Conservation (phyloP, 306 rosid genomes). For the Casuarina cunninghamiana region DNA sequence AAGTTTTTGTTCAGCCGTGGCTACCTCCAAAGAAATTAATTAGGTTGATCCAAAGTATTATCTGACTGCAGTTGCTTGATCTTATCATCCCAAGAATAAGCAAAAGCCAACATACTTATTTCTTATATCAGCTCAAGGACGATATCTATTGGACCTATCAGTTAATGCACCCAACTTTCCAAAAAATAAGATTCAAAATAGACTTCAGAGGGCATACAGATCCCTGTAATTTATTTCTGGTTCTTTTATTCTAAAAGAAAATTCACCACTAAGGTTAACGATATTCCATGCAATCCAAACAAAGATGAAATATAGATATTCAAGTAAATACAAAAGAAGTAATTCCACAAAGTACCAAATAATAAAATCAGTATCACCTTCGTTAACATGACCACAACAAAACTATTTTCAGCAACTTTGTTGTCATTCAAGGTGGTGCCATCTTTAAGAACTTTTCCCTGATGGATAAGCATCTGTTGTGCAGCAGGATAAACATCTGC, state of each 20-base stretch:
- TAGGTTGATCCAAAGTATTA: too few species aligned
- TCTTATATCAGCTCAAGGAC: too few species aligned
- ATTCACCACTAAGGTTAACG: background rate
- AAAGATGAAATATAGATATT: too few species aligned
- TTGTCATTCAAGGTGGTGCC: slow-evolving; percentile 73
- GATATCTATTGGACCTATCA: too few species aligned
- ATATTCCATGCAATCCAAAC: background rate
- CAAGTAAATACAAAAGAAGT: background rate
- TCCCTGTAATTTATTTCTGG: background rate
- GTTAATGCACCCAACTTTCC: too few species aligned
- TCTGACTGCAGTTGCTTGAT: too few species aligned
- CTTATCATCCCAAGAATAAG: too few species aligned
- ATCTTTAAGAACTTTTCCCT: slow-evolving; percentile 89
- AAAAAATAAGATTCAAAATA: too few species aligned
- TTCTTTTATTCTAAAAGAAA: background rate
- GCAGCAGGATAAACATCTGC: slow-evolving; percentile 76
- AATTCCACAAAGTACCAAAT: background rate
- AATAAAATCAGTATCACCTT: slow-evolving; percentile 49
- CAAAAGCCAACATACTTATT: too few species aligned
- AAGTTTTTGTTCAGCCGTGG: too few species aligned
- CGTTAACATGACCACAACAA: slow-evolving; percentile 82
- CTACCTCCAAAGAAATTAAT: too few species aligned
- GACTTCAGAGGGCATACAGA: background rate
- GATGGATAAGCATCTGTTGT: slow-evolving; percentile 91
- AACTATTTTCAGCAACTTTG: slow-evolving; percentile 81